A percentile compares a stretch with the other conserved stretches of the same genome.
phyloP scores from a whole-genome alignment of 306 rosid species.

The Trifolium dubium region DNA sequence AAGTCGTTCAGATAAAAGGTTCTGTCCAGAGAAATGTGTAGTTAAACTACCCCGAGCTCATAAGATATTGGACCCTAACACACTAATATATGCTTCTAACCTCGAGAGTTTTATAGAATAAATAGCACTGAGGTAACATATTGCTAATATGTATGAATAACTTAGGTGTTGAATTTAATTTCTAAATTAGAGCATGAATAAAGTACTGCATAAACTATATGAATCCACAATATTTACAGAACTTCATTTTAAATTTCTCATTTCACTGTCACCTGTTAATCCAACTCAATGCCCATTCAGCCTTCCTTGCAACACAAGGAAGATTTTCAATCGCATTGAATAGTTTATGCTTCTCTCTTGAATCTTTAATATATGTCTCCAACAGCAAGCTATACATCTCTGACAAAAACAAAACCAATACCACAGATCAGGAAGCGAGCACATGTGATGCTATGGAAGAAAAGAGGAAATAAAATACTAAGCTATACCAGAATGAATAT shows the following conservation, averaged over 20 bases:
- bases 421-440: slow-evolving; percentile 35
- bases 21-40: not conserved
- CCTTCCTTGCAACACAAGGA: slow-evolving; percentile 84
- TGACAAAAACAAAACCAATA: slow-evolving; percentile 54
- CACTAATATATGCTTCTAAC: not conserved
- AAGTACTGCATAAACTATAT: not conserved
- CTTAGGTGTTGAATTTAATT: not conserved
- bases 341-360: slow-evolving; percentile 78
- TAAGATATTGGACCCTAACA: not conserved
- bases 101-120: not conserved
- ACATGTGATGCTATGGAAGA: slow-evolving; percentile 29
- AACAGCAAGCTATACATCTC: slow-evolving; percentile 95
- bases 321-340: slow-evolving; percentile 86
- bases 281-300: slow-evolving; percentile 91
- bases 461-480: slow-evolving; percentile 18
- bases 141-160: not conserved
- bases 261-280: slow-evolving; percentile 60
- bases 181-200: not conserved
- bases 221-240: not conserved
- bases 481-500: slow-evolving; percentile 84
- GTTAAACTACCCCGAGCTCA: not conserved
- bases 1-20: not conserved
- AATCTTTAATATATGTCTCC: slow-evolving; percentile 87
- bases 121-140: not conserved
- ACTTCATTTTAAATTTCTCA: not conserved